phyloP scores from a whole-genome alignment of 73 alveolate species.

The Paraurostyla sp. region DNA sequence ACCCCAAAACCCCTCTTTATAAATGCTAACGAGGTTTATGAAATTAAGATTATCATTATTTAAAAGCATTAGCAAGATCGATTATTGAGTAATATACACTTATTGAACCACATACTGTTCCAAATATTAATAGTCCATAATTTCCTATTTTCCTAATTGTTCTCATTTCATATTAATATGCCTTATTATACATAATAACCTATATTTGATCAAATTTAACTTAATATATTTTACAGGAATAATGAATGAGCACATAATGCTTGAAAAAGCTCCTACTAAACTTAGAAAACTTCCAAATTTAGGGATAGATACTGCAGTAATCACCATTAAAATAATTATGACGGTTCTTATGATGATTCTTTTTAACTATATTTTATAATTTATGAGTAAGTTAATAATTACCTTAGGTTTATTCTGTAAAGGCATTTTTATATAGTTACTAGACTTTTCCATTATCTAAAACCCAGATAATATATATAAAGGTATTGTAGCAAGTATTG shows the following conservation, averaged over 20 bases:
- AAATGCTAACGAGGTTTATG: background rate
- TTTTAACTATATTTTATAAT: background rate
- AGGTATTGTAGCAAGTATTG: slow-evolving; percentile 63
- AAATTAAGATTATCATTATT: background rate
- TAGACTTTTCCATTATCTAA: slow-evolving; percentile 57
- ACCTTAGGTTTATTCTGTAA: slow-evolving; percentile 32
- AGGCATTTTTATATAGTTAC: background rate
- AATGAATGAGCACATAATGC: slow-evolving; percentile 50
- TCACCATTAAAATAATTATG: slow-evolving; percentile 36
- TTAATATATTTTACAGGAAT: slow-evolving; percentile 54
- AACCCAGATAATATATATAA: slow-evolving; percentile 58
- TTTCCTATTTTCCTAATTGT: background rate
- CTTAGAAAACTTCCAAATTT: slow-evolving; percentile 66
- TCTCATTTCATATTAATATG: slow-evolving; percentile 21
- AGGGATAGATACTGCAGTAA: slow-evolving; percentile 63
- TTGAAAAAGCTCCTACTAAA: slow-evolving; percentile 66
- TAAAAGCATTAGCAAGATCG: slow-evolving; percentile 3
- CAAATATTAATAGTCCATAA: background rate
- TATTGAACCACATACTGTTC: background rate
- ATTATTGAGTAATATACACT: background rate
- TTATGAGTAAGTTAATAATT: background rate
- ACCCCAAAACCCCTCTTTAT: slow-evolving; percentile 11
- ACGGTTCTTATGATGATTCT: slow-evolving; percentile 34
- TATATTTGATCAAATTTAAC: background rate
- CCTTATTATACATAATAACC: slow-evolving; percentile 53